Conservation (phyloP, 805 yeast species). For the Cyberlindnera subsufficiens region DNA sequence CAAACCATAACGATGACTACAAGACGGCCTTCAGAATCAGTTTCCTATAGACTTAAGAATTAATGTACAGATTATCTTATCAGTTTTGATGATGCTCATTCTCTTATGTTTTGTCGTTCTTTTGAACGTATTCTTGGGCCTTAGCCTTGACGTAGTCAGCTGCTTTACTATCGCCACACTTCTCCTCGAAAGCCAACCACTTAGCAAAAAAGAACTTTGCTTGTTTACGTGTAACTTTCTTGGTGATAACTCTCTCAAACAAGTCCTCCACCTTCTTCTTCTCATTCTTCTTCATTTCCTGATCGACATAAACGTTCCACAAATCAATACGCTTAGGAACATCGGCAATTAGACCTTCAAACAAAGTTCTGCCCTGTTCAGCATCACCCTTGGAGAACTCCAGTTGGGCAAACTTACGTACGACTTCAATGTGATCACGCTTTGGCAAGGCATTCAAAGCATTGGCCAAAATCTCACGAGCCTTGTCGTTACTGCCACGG, state of each 20-base stretch:
- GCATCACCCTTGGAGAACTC: slow-evolving; percentile 85
- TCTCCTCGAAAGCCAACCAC: slow-evolving; percentile 81
- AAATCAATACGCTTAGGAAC: slow-evolving; percentile 89
- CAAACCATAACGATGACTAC: neutral
- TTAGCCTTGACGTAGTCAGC: slow-evolving; percentile 84
- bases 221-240: slow-evolving; percentile 74
- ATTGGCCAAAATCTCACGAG: slow-evolving; percentile 67
- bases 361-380: slow-evolving; percentile 91
- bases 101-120: neutral
- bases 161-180: slow-evolving; percentile 57
- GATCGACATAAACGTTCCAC: slow-evolving; percentile 95
- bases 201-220: slow-evolving; percentile 93
- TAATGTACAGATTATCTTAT: neutral
- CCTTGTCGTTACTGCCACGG: slow-evolving; percentile 45
- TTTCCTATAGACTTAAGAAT: too few relatives aligned
- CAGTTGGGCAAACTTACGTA: slow-evolving; percentile 81
- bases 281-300: slow-evolving; percentile 71
- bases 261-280: slow-evolving; percentile 67
- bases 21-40: too few relatives aligned
- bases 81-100: neutral
- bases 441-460: slow-evolving; percentile 70
- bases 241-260: slow-evolving; percentile 70
- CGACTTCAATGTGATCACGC: slow-evolving; percentile 71
- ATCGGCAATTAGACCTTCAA: slow-evolving; percentile 86
- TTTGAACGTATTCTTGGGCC: slow-evolving; percentile 71